Percentiles rank a stretch among this genome's conserved stretches.
Conservation (phyloP, 768 basidiomycete species). For the Hygrophorus pudorinus region DNA sequence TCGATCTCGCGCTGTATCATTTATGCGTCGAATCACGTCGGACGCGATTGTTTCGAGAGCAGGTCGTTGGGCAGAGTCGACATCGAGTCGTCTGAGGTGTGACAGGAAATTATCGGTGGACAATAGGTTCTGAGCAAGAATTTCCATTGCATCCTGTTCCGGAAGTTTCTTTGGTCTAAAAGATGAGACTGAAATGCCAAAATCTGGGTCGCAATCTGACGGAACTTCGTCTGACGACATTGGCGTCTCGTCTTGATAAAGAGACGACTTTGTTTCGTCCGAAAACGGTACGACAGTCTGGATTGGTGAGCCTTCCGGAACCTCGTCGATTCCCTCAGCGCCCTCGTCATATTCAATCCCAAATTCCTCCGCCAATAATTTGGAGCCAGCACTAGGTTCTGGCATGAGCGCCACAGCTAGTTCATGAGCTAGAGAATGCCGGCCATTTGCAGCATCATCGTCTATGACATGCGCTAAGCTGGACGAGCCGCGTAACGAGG, state of each 20-base stretch:
- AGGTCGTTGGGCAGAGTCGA: slow-evolving; percentile 33
- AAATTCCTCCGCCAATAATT: slow-evolving; percentile 77
- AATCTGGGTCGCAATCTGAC: slow-evolving; percentile 32
- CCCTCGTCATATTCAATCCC: slow-evolving; percentile 86
- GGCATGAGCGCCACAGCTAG: slow-evolving; percentile 83
- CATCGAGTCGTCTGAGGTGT: slow-evolving; percentile 63
- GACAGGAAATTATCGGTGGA: slow-evolving; percentile 70
- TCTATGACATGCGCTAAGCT: slow-evolving; percentile 21
- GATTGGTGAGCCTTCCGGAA: slow-evolving; percentile 12
- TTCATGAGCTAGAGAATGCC: slow-evolving; percentile 78
- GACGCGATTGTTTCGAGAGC: slow-evolving; percentile 63
- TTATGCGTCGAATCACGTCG: slow-evolving; percentile 66
- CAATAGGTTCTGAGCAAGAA: slow-evolving; percentile 64
- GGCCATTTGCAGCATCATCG: slow-evolving; percentile 35
- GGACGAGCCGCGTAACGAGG: slow-evolving; percentile 38
- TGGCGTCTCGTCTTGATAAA: slow-evolving; percentile 14
- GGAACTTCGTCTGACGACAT: slow-evolving; percentile 20
- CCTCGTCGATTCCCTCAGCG: slow-evolving; percentile 69
- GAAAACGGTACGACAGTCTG: slow-evolving; percentile 29
- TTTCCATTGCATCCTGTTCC: slow-evolving; percentile 58
- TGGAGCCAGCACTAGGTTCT: slow-evolving; percentile 70
- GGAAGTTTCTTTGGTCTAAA: slow-evolving; percentile 19
- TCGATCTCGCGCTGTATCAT: slow-evolving; percentile 65
- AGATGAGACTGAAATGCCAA: slow-evolving; percentile 27
- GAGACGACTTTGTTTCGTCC: slow-evolving; percentile 27